These are phyloP conservation scores for Penicillium sp. DNA, from an alignment of 2,329 filamentous ascomycete species.

Conservation along the genomic window DNA sequence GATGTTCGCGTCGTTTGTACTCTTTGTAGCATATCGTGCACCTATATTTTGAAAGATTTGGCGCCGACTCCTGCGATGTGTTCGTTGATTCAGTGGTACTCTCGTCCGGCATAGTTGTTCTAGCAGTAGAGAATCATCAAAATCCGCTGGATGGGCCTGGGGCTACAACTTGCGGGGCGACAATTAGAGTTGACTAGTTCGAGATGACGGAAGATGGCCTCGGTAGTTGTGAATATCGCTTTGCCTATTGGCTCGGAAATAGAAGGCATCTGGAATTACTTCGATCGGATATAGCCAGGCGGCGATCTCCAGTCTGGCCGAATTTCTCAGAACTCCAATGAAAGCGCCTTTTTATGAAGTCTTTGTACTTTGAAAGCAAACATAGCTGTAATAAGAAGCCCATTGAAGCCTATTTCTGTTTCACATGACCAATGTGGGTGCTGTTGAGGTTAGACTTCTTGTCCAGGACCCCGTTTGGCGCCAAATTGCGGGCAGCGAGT, in stretches of 20 bases:
- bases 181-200: neutral
- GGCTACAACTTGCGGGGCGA: neutral
- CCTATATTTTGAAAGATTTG: neutral
- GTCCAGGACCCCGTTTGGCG: slow-evolving; percentile 19
- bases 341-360: neutral
- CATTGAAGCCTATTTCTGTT: neutral
- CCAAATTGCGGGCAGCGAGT: slow-evolving; percentile 43
- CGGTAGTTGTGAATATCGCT: neutral
- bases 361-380: neutral
- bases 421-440: slow-evolving; percentile 23
- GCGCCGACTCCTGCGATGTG: neutral
- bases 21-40: slow-evolving; percentile 34
- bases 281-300: neutral
- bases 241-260: neutral
- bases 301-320: neutral
- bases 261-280: neutral
- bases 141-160: neutral
- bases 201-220: neutral
- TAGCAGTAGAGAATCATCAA: neutral
- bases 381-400: neutral
- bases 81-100: too few species aligned
- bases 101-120: neutral
- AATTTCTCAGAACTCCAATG: neutral
- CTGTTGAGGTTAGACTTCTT: slow-evolving; percentile 16
- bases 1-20: slow-evolving; percentile 45